Conservation (phyloP, 805 yeast species). For the Cyberlindnera xishuangbannaensis region DNA sequence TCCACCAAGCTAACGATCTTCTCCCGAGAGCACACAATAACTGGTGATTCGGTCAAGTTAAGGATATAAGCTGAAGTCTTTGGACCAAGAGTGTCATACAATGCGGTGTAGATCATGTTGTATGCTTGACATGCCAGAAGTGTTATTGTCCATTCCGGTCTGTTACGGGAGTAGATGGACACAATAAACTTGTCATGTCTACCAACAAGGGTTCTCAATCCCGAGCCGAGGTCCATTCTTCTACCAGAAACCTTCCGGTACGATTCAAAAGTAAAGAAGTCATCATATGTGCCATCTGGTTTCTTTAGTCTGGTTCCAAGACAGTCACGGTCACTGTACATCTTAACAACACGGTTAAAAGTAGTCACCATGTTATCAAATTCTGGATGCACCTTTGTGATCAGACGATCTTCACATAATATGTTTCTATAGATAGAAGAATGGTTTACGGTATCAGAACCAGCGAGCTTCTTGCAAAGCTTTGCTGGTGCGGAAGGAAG, state of each 20-base stretch:
- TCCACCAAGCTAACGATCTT: constrained; percentile 37
- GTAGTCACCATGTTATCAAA: constrained; percentile 36
- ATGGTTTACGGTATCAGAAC: constrained; percentile 29
- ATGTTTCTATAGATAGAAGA: constrained; percentile 44
- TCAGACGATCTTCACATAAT: constrained; percentile 26
- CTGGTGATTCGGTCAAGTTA: constrained; percentile 45
- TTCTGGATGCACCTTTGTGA: constrained; percentile 35
- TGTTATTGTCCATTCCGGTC: constrained; percentile 53
- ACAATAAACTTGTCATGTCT: constrained; percentile 32
- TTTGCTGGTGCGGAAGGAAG: background rate
- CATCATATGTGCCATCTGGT: constrained; percentile 32
- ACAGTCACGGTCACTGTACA: constrained; percentile 19
- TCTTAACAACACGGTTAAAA: constrained; percentile 34
- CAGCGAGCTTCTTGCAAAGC: constrained; percentile 26
- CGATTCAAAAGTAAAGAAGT: constrained; percentile 34
- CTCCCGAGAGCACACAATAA: constrained; percentile 40
- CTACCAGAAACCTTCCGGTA: constrained; percentile 33
- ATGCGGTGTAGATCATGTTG: constrained; percentile 36
- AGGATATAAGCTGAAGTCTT: constrained; percentile 48
- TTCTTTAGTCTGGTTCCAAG: constrained; percentile 13
- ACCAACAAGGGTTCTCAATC: constrained; percentile 24
- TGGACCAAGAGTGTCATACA: constrained; percentile 43
- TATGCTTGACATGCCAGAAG: constrained; percentile 52
- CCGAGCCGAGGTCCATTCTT: constrained; percentile 35
- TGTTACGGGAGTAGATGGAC: constrained; percentile 41